Percentiles rank a stretch among this genome's conserved stretches.
phyloP scores from a whole-genome alignment of 768 basidiomycete species.

The Mycena rebaudengoi region DNA sequence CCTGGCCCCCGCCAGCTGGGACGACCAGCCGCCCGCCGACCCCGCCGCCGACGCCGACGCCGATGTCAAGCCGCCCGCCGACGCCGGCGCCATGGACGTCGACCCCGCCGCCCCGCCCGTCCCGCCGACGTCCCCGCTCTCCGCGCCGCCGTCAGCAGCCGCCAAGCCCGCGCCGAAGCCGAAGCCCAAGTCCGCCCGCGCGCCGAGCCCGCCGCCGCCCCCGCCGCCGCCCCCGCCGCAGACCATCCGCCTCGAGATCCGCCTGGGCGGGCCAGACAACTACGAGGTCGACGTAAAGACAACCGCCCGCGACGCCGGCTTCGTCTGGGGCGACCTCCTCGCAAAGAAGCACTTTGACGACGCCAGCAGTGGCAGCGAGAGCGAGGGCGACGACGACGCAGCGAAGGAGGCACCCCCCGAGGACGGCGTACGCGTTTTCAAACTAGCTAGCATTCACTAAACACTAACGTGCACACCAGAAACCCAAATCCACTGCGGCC shows the following conservation, averaged over 20 bases:
- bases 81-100: conserved; percentile 24
- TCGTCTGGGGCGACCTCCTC: conserved; percentile 19
- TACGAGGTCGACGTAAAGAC: conserved; percentile 76
- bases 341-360: conserved; percentile 45
- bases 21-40: no score
- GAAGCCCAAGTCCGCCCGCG: conserved; percentile 59
- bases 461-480: conserved; percentile 34
- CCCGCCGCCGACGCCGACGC: conserved; percentile 1
- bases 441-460: not conserved
- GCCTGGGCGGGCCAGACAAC: conserved; percentile 74
- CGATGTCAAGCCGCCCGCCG: not conserved
- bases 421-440: conserved; percentile 12
- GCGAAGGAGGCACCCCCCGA: conserved; percentile 1
- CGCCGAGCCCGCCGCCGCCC: conserved; percentile 65
- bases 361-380: conserved; percentile 65
- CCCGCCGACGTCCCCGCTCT: conserved; percentile 40
- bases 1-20: conserved; percentile 1
- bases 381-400: conserved; percentile 48
- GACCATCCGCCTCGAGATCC: conserved; percentile 76
- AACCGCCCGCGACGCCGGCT: conserved; percentile 67
- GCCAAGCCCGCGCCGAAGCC: conserved; percentile 34
- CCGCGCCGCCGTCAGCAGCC: conserved; percentile 40
- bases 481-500: conserved; percentile 44
- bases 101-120: conserved; percentile 22
- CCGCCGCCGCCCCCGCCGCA: conserved; percentile 58